Conservation (phyloP, 2,329 filamentous ascomycete genomes). For the Dothistroma pini region DNA sequence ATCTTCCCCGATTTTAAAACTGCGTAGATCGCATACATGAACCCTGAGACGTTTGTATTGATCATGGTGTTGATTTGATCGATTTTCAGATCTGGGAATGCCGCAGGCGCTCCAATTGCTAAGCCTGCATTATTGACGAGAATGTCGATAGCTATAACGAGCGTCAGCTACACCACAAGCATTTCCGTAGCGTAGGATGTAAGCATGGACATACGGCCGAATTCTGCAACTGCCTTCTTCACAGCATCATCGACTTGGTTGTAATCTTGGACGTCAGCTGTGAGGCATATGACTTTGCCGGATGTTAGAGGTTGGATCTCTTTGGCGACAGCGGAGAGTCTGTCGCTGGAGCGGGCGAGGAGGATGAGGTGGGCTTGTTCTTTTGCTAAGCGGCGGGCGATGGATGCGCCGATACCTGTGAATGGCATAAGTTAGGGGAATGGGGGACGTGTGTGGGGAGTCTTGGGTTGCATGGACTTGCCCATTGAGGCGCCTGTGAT, state of each 20-base stretch:
- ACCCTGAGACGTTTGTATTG: conserved; percentile 45
- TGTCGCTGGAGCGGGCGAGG: conserved; percentile 39
- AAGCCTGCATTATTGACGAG: conserved; percentile 50
- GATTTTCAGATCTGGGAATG: conserved; percentile 43
- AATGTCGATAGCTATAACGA: conserved; percentile 38
- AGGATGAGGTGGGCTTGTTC: conserved; percentile 44
- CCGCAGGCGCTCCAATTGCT: conserved; percentile 44
- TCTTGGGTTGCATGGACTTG: too few species aligned
- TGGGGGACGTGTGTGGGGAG: too few species aligned
- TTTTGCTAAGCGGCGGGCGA: conserved; percentile 39
- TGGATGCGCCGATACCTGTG: conserved; percentile 44
- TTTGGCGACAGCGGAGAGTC: conserved; percentile 24
- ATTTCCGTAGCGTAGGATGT: not conserved
- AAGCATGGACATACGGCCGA: conserved; percentile 13
- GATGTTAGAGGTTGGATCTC: conserved; percentile 11
- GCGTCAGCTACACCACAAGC: not conserved
- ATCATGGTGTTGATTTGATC: conserved; percentile 45
- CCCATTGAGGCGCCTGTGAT: too few species aligned
- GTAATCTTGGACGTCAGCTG: conserved; percentile 34
- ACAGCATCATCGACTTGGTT: conserved; percentile 33
- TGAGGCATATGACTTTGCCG: conserved; percentile 27
- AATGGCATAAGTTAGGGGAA: too few species aligned
- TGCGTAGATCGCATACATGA: conserved; percentile 46
- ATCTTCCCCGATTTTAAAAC: conserved; percentile 46
- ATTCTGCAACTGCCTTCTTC: conserved; percentile 29